A percentile compares a stretch with the other conserved stretches of the same genome.
phyloP scores from a whole-genome alignment of 495 filamentous ascomycete species.

The Aspergillus baeticus region DNA sequence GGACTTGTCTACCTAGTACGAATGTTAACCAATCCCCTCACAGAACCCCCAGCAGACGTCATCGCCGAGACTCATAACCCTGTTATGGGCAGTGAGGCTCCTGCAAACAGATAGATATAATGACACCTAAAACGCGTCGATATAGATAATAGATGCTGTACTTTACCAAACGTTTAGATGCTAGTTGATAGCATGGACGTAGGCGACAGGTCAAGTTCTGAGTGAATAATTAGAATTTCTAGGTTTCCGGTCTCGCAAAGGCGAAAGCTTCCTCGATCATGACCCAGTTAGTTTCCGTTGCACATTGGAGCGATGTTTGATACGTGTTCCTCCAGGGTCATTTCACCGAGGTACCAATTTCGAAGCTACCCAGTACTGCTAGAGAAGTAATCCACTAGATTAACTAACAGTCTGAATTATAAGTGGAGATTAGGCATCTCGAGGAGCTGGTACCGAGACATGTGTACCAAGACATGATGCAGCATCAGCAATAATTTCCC shows the following conservation, averaged over 20 bases:
- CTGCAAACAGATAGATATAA: constrained; percentile 45
- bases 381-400: too few relatives aligned
- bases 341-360: too few relatives aligned
- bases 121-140: constrained; percentile 30
- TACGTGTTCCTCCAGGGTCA: too few relatives aligned
- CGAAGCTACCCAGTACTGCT: too few relatives aligned
- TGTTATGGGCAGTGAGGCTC: constrained; percentile 32
- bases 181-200: neutral
- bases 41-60: constrained; percentile 59
- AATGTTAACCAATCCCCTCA: constrained; percentile 23
- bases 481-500: neutral
- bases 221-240: too few relatives aligned
- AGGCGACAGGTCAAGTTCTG: neutral
- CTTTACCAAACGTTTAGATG: neutral
- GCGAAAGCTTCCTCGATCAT: too few relatives aligned
- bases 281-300: too few relatives aligned
- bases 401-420: too few relatives aligned
- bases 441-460: neutral
- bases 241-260: too few relatives aligned
- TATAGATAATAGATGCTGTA: constrained; percentile 37
- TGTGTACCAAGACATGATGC: neutral
- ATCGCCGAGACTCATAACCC: constrained; percentile 43
- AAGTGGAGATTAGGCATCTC: neutral
- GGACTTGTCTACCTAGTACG: neutral
- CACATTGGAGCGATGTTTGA: too few relatives aligned